A percentile compares a stretch with the other conserved stretches of the same genome.
These are phyloP conservation scores for Physocladia obscura DNA, from an alignment of 192 early-diverging fungal species.

Conservation along the genomic window DNA sequence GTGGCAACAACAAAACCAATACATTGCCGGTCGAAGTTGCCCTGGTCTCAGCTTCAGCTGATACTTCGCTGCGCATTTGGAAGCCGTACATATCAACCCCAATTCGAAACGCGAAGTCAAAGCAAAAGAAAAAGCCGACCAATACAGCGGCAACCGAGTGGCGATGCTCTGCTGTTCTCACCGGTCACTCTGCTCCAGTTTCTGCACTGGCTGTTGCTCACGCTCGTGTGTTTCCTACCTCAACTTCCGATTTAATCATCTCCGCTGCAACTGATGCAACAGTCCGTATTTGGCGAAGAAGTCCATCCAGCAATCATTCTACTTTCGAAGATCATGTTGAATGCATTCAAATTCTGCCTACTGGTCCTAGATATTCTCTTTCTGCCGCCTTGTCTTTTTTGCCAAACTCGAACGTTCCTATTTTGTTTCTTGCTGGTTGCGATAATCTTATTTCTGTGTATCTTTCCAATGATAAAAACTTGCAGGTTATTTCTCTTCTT, in stretches of 20 bases:
- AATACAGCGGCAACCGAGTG: conserved; percentile 40
- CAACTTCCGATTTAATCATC: conserved; percentile 57
- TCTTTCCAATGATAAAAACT: conserved; percentile 34
- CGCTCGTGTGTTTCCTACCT: conserved; percentile 40
- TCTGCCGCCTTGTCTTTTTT: conserved; percentile 66
- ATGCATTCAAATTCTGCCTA: conserved; percentile 69
- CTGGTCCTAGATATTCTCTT: conserved; percentile 67
- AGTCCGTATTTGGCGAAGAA: conserved; percentile 67
- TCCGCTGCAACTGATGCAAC: conserved; percentile 73
- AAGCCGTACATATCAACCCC: conserved; percentile 42
- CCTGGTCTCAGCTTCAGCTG: conserved; percentile 77
- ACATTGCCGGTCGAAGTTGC: conserved; percentile 56
- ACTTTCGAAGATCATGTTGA: conserved; percentile 37
- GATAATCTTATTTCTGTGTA: conserved; percentile 77
- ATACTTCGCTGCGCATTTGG: conserved; percentile 79
- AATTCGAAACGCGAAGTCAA: too few relatives aligned
- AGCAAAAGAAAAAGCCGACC: too few relatives aligned
- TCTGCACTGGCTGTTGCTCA: conserved; percentile 63
- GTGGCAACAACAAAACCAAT: conserved; percentile 3
- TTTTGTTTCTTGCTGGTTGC: conserved; percentile 83
- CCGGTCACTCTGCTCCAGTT: conserved; percentile 66
- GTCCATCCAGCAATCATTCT: conserved; percentile 65
- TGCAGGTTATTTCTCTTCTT: conserved; percentile 13
- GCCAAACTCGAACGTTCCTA: conserved; percentile 59
- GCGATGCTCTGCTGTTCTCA: conserved; percentile 65